Base-by-base conservation (phyloP, 176 grass and related monocot genomes). In the Bromus sterilis region DNA sequence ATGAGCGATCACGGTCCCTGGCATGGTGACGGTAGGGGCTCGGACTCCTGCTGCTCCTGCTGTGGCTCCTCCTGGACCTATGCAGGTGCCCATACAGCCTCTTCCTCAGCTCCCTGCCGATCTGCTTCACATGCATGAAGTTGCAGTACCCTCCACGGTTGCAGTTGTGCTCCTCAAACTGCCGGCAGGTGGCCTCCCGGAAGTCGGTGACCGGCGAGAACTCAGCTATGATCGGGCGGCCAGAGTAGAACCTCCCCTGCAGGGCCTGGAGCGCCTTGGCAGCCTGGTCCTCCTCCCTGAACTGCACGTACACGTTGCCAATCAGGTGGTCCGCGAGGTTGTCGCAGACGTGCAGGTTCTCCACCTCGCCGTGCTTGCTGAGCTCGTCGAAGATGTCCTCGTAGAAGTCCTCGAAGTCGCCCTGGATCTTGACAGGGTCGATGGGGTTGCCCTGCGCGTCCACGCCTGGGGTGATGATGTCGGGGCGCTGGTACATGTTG, bases 271-370 rank as follows among this genome's bases (percentile, higher is more conserved):
- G 75, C 0, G 96, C 96, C 36, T 85, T 78, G 21, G 88, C 86
- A 0, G 96, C 93, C 42, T 98, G 93, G 7, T 95, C 90, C 66
- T 98, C 96, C 86, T 98, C 96, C 32, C 84, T 89, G 57, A 93
- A 98, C 60, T 93, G 91, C 18, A 95, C 93, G 29, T 98, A 98
- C 29, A 98, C 96, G 80, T 95, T 98, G 33, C 96, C 96, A 21
- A 98, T 95, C 67, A 98, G 93, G 87, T 98, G 96, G 56, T 98
- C 96, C 1, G 96, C 96, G 18, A 95, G 88, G 73, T 98, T 98
- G 81, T 98, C 96, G 31, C 96, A 98, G 9, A 95, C 92, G 78
- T 94, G 88, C 35, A 98, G 93, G 79, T 42, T 82, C 81, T 98
- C 95, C 5, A 98, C 81, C 61, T 94, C 90, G 25, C 95, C 95